Conservation (phyloP, 2,329 filamentous ascomycete species). For the Alternaria ethzedia region DNA sequence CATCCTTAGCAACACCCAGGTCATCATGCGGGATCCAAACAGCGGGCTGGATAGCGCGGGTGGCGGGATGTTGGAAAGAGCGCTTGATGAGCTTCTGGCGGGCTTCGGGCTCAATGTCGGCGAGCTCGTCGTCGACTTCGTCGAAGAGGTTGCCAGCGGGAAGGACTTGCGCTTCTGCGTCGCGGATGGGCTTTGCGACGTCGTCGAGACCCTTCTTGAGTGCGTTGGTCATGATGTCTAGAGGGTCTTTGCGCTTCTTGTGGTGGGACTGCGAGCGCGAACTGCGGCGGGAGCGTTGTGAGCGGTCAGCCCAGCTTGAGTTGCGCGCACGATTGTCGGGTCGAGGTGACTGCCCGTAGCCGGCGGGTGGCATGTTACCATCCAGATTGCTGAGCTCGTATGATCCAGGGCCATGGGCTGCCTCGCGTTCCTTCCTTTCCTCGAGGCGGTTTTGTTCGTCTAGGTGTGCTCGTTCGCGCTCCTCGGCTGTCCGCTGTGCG, state of each 20-base stretch:
- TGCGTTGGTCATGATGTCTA: slow-evolving; percentile 35
- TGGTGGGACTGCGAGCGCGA: slow-evolving; percentile 35
- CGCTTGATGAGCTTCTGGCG: slow-evolving; percentile 83
- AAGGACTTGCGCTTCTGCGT: slow-evolving; percentile 53
- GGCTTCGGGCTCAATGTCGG: slow-evolving; percentile 90
- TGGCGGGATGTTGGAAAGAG: slow-evolving; percentile 88
- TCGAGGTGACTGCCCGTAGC: slow-evolving; percentile 13
- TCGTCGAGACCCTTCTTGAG: slow-evolving; percentile 39
- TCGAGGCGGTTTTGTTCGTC: slow-evolving; percentile 32
- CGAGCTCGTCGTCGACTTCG: slow-evolving; percentile 88
- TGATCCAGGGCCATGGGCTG: slow-evolving; percentile 19
- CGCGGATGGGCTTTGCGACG: slow-evolving; percentile 39
- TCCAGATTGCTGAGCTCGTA: slow-evolving; percentile 42
- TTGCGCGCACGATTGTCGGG: slow-evolving; percentile 28
- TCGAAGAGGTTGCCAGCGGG: slow-evolving; percentile 85
- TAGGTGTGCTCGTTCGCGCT: slow-evolving; percentile 41
- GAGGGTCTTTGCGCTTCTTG: slow-evolving; percentile 34
- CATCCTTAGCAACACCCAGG: slow-evolving; percentile 88
- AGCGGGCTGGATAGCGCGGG: slow-evolving; percentile 82
- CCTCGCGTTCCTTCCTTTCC: slow-evolving; percentile 11
- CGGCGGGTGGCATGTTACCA: slow-evolving; percentile 3
- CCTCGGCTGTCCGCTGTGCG: slow-evolving; percentile 37
- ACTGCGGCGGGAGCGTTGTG: slow-evolving; percentile 34
- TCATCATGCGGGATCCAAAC: slow-evolving; percentile 95
- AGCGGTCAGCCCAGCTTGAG: slow-evolving; percentile 38